phyloP scores from a whole-genome alignment of 495 filamentous ascomycete species.

The Eremomyces bilateralis region DNA sequence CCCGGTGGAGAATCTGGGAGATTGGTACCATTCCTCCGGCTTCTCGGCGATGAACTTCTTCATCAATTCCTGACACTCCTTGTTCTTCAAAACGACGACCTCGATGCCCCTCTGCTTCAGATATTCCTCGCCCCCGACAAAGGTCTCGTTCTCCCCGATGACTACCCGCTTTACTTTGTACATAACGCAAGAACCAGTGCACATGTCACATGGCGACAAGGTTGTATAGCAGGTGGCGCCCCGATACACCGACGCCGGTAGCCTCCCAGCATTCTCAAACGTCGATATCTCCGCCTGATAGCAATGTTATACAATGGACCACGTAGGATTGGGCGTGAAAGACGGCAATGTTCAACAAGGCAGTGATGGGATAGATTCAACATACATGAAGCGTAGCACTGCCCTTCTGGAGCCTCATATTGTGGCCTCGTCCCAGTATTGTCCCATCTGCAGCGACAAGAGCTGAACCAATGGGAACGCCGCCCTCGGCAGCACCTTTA shows the following conservation, averaged over 20 bases:
- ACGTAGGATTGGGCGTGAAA: too few species aligned
- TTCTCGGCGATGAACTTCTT: slow-evolving; percentile 52
- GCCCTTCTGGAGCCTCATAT: slow-evolving; percentile 58
- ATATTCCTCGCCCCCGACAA: slow-evolving; percentile 56
- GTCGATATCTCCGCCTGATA: slow-evolving; percentile 58
- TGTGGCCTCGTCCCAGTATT: slow-evolving; percentile 61
- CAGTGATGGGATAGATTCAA: slow-evolving; percentile 4
- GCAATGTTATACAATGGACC: slow-evolving; percentile 1
- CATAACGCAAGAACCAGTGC: slow-evolving; percentile 60
- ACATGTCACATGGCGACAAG: slow-evolving; percentile 76
- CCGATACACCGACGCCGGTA: slow-evolving; percentile 46
- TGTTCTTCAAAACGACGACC: slow-evolving; percentile 46
- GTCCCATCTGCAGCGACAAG: slow-evolving; percentile 47
- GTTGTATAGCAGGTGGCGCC: slow-evolving; percentile 76
- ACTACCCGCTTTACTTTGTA: slow-evolving; percentile 67
- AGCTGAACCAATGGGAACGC: slow-evolving; percentile 63
- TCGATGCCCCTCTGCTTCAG: slow-evolving; percentile 50
- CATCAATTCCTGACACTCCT: slow-evolving; percentile 54
- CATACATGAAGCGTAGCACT: slow-evolving; percentile 57
- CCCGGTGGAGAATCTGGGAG: too few species aligned
- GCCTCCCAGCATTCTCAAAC: slow-evolving; percentile 55
- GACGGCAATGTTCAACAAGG: not conserved
- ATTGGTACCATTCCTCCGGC: slow-evolving; percentile 49
- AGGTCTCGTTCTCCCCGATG: slow-evolving; percentile 66
- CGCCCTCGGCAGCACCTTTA: slow-evolving; percentile 45